A percentile compares a stretch with the other conserved stretches of the same genome.
phyloP scores from a whole-genome alignment of 805 yeast species.

The Zygosaccharomyces rouxii region DNA sequence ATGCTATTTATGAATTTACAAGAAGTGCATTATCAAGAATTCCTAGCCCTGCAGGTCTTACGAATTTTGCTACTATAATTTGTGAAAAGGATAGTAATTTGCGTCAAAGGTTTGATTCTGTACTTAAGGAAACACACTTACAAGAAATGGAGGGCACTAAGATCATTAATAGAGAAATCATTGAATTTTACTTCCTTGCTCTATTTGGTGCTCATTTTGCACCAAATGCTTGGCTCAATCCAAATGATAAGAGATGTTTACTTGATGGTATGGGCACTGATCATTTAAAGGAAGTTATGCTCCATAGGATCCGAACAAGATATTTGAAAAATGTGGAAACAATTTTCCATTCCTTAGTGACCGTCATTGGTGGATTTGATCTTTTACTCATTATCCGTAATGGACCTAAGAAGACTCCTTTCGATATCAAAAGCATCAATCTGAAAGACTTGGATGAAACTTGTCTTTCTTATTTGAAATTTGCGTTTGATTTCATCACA shows the following conservation, averaged over 20 bases:
- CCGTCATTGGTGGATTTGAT: conserved; percentile 30
- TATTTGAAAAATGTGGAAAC: conserved; percentile 25
- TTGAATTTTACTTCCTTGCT: conserved; percentile 31
- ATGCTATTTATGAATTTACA: conserved; percentile 31
- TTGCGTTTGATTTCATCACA: conserved; percentile 40
- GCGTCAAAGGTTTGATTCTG: conserved; percentile 23
- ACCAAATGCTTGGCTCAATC: conserved; percentile 24
- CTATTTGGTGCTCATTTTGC: conserved; percentile 26
- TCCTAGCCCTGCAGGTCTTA: conserved; percentile 44
- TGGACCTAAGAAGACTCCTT: conserved; percentile 1
- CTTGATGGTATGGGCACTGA: conserved; percentile 16
- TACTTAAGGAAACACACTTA: conserved; percentile 18
- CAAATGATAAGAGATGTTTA: not conserved
- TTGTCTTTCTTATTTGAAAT: conserved; percentile 33
- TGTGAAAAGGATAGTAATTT: conserved; percentile 36
- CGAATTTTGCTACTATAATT: conserved; percentile 40
- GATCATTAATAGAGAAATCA: conserved; percentile 32
- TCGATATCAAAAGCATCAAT: conserved; percentile 5
- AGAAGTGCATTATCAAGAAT: conserved; percentile 54
- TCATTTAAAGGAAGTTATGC: conserved; percentile 17
- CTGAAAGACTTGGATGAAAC: conserved; percentile 12
- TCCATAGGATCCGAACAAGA: conserved; percentile 26
- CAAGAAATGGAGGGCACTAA: conserved; percentile 25
- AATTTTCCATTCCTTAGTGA: conserved; percentile 25
- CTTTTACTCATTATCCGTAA: conserved; percentile 12